Percentiles rank a stretch among this genome's conserved stretches.
phyloP scores from a whole-genome alignment of 1,284 basidiomycete genomes.

The Ustilago trichophora region DNA sequence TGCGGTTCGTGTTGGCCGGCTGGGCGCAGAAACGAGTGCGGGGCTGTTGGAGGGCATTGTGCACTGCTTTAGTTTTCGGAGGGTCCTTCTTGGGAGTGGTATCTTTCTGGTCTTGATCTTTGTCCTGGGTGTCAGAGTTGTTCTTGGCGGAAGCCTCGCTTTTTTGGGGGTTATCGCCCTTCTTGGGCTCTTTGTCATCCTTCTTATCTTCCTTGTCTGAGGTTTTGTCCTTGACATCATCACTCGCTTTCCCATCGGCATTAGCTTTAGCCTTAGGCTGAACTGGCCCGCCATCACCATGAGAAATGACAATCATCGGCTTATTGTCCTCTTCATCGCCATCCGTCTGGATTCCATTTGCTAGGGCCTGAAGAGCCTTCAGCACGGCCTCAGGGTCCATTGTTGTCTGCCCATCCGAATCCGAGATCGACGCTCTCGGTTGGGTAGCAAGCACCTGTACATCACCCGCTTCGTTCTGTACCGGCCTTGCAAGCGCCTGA shows the following conservation, averaged over 20 bases:
- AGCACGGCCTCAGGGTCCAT: conserved; percentile 12
- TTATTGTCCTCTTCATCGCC: background rate
- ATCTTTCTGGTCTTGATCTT: conserved; percentile 5
- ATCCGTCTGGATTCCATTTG: conserved; percentile 8
- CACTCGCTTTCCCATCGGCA: background rate
- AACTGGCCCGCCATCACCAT: conserved; percentile 25
- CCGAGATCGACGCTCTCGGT: background rate
- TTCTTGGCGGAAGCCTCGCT: background rate
- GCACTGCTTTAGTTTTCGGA: background rate
- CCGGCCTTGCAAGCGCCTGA: conserved; percentile 14
- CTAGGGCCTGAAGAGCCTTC: conserved; percentile 21
- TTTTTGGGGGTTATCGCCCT: background rate
- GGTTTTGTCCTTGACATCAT: background rate
- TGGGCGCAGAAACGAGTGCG: conserved; percentile 43
- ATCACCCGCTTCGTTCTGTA: background rate
- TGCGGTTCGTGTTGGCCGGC: conserved; percentile 22
- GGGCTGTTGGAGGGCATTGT: conserved; percentile 13
- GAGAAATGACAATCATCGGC: conserved; percentile 14
- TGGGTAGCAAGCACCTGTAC: background rate
- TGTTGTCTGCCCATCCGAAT: background rate
- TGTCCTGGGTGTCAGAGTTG: background rate
- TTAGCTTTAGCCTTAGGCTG: background rate
- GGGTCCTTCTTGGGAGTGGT: background rate
- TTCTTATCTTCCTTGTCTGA: background rate
- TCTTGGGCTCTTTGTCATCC: background rate